Evolutionary conservation across 139 green algal genomes (phyloP).

Genomic region (Tetraselmis striata): DNA sequence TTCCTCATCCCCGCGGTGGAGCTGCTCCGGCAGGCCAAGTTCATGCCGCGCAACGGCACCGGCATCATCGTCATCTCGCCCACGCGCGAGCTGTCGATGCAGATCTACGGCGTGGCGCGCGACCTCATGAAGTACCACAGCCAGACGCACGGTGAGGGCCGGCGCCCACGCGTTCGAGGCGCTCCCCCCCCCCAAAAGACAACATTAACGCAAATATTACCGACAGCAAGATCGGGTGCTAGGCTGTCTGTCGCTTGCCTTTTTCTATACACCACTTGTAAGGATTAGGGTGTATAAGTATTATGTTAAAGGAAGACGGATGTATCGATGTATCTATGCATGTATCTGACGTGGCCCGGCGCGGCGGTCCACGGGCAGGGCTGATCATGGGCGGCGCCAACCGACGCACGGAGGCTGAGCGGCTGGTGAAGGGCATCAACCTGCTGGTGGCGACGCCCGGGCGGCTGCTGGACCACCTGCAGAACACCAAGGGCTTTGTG

Average conservation of each 20-base stretch:
- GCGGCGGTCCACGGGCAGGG: slow-evolving; percentile 20
- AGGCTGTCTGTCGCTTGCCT: not conserved
- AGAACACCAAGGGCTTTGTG: slow-evolving; percentile 83
- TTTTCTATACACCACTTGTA: no score
- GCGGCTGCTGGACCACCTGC: slow-evolving; percentile 94
- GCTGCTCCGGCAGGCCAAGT: slow-evolving; percentile 85
- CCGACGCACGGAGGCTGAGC: slow-evolving; percentile 86
- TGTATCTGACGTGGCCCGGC: not conserved
- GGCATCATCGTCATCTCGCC: slow-evolving; percentile 88
- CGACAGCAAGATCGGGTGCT: no score
- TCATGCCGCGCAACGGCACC: slow-evolving; percentile 93
- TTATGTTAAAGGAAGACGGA: no score
- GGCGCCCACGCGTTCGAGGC: no score
- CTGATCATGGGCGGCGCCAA: slow-evolving; percentile 98
- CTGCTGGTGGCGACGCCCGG: slow-evolving; percentile 91
- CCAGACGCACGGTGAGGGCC: slow-evolving; percentile 79
- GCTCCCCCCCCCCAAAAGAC: no score
- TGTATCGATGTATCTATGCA: no score
- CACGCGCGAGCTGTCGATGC: slow-evolving; percentile 89
- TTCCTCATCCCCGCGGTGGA: slow-evolving; percentile 92
- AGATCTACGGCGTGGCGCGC: slow-evolving; percentile 88
- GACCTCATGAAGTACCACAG: slow-evolving; percentile 89
- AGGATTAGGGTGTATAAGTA: no score
- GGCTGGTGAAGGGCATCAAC: slow-evolving; percentile 91
- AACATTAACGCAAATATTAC: no score